Evolutionary conservation across 495 filamentous ascomycete genomes (phyloP), one percentile per base, ranked within the genome.

Genomic region (Hyaloscypha variabilis): DNA sequence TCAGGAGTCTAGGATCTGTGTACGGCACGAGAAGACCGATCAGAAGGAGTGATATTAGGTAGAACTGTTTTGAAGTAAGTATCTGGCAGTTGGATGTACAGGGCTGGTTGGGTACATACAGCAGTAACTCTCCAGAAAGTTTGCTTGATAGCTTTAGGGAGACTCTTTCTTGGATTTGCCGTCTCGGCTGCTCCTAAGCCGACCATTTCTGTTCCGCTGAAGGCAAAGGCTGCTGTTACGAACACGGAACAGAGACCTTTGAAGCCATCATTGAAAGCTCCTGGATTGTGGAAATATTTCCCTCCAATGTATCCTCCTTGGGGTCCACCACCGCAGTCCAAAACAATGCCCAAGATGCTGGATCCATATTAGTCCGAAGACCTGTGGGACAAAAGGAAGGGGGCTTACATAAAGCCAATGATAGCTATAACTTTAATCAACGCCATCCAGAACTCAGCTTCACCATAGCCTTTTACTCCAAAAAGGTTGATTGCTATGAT

Each of bases 71-170:
- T 24, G 8, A 2, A 61, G 39, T 51, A 30, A 61, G 59, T 19
- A 21, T 0, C 4, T 28, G 19, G 8, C 10, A 19, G 30, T 8
- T 14, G 46, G 34, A 8, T 21, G 51, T 28, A 28, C 2, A 30
- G 23, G 17, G 50, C 10, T 4, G 26, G 28, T 26, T 25, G 13
- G 31, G 31, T 23, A 26, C 51, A 28, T 49, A 64, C 62, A 17
- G 96, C 83, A 24, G 87, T 86, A 74, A 96, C 96, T 72, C 93
- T 89, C 93, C 93, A 97, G 76, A 97, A 97, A 42, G 96, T 92
- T 77, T 97, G 92, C 75, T 95, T 96, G 71, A 94, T 86, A 53
- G 93, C 93, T 0, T 88, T 90, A 0, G 93, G 93, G 5, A 97
- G 83, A 21, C 89, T 90, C 70, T 94, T 95, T 68, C 92, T 87